phyloP scores from a whole-genome alignment of 805 yeast species.

The Spathaspora sp. region DNA sequence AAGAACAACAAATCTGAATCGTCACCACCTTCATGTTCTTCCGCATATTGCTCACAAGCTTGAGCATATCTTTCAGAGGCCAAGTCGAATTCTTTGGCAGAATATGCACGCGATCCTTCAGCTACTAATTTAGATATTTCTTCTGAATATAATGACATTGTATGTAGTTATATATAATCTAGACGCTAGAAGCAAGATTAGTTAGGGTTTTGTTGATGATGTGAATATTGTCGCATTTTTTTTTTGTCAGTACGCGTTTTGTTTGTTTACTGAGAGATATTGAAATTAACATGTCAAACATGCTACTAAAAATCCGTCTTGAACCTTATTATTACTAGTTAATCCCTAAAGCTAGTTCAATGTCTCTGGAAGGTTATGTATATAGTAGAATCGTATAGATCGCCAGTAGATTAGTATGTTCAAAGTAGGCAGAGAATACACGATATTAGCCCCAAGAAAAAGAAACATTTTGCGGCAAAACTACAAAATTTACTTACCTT shows the following conservation, averaged over 20 bases:
- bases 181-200: background rate
- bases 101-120: constrained; percentile 62
- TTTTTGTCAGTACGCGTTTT: background rate
- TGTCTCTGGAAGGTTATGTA: too few relatives aligned
- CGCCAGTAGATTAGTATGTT: too few relatives aligned
- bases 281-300: too few relatives aligned
- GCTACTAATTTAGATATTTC: constrained; percentile 48
- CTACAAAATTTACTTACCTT: background rate
- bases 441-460: background rate
- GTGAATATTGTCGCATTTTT: background rate
- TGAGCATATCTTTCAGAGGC: constrained; percentile 70
- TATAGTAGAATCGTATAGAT: too few relatives aligned
- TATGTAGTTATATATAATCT: background rate
- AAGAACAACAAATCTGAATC: constrained; percentile 73
- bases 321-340: too few relatives aligned
- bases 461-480: background rate
- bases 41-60: constrained; percentile 59
- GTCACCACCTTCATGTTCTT: constrained; percentile 43
- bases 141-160: constrained; percentile 22
- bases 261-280: too few relatives aligned
- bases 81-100: constrained; percentile 59
- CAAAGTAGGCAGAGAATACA: too few relatives aligned
- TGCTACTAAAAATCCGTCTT: too few relatives aligned
- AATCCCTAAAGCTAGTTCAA: too few relatives aligned
- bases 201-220: background rate